Conservation (phyloP, 2,329 filamentous ascomycete species). For the Aspergillus jensenii region DNA sequence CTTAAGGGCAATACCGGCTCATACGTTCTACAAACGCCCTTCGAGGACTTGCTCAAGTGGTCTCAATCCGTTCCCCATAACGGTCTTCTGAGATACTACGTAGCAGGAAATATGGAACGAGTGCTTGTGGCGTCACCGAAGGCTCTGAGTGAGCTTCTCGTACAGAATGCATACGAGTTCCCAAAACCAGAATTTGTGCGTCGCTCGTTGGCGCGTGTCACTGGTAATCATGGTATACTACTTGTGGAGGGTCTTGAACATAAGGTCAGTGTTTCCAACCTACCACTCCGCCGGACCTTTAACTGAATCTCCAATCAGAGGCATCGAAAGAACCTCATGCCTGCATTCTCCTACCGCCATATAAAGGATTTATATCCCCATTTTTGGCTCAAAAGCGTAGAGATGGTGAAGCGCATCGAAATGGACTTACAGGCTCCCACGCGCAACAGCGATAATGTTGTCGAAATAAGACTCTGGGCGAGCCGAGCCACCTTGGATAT, state of each 20-base stretch:
- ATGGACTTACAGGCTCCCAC: conserved; percentile 41
- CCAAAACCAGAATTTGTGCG: conserved; percentile 58
- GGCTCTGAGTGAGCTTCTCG: conserved; percentile 68
- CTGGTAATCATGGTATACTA: conserved; percentile 50
- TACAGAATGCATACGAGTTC: conserved; percentile 69
- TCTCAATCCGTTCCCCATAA: conserved; percentile 62
- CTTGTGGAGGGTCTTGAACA: conserved; percentile 91
- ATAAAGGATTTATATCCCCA: conserved; percentile 80
- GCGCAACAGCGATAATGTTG: conserved; percentile 37
- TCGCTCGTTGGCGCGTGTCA: conserved; percentile 33
- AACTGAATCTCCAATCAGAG: conserved; percentile 23
- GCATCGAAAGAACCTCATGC: conserved; percentile 75
- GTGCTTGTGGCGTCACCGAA: conserved; percentile 63
- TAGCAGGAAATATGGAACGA: conserved; percentile 62
- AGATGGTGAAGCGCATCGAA: conserved; percentile 64
- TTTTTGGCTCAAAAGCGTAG: conserved; percentile 76
- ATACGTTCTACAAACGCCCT: conserved; percentile 41
- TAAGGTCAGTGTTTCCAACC: conserved; percentile 49
- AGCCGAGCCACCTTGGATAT: conserved; percentile 72
- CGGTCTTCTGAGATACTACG: conserved; percentile 67
- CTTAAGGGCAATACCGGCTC: conserved; percentile 47
- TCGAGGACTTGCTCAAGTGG: conserved; percentile 48
- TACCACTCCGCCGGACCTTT: neutral
- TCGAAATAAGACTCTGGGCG: conserved; percentile 64
- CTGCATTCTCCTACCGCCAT: conserved; percentile 82